A percentile compares a stretch with the other conserved stretches of the same genome.
These are phyloP conservation scores for Phanerochaete carnosa DNA, from an alignment of 768 basidiomycete genomes.

Conservation along the genomic window DNA sequence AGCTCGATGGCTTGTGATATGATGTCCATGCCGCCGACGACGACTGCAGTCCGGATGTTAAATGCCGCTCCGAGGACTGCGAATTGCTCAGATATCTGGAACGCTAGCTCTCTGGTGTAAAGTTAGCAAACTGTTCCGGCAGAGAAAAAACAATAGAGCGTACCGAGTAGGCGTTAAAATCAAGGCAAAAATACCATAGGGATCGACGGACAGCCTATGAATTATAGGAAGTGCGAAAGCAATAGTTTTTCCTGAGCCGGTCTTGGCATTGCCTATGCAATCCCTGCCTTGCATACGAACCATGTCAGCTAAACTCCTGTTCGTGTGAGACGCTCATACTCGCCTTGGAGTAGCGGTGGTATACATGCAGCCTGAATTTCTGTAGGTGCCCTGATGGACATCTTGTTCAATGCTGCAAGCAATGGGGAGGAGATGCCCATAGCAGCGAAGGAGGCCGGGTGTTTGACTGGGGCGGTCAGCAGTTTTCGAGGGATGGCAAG, in stretches of 20 bases:
- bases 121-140: not conserved
- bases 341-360: conserved; percentile 78
- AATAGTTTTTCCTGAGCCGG: conserved; percentile 96
- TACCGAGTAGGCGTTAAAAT: conserved; percentile 95
- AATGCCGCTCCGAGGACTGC: conserved; percentile 81
- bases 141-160: conserved; percentile 18
- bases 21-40: conserved; percentile 99
- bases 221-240: conserved; percentile 96
- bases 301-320: conserved; percentile 15
- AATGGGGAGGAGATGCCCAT: conserved; percentile 62
- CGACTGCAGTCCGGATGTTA: conserved; percentile 79
- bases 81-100: conserved; percentile 97
- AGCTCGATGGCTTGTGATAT: conserved; percentile 90
- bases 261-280: conserved; percentile 97
- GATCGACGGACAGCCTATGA: conserved; percentile 82
- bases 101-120: conserved; percentile 79
- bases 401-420: conserved; percentile 60
- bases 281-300: conserved; percentile 64
- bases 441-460: conserved; percentile 42
- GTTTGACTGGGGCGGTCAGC: conserved; percentile 4
- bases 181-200: conserved; percentile 92
- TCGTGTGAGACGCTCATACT: conserved; percentile 19
- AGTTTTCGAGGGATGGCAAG: conserved; percentile 9
- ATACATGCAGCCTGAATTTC: conserved; percentile 90
- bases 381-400: conserved; percentile 86